Conservation (phyloP, 108 stramenopile genomes). For the Cyclotella sp. region DNA sequence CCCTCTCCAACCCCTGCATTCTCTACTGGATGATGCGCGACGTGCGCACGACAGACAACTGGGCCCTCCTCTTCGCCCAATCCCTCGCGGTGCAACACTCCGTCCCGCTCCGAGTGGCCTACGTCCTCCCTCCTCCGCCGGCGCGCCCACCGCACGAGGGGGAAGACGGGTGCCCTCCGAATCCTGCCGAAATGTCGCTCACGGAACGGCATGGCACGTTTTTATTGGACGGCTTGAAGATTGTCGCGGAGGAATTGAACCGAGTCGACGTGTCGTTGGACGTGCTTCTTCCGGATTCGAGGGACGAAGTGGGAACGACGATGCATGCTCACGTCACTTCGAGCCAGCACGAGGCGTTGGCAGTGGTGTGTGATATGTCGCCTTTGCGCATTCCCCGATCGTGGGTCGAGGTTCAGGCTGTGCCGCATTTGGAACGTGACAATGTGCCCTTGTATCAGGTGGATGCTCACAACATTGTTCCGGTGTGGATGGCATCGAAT, state of each 20-base stretch:
- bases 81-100: constrained; percentile 60
- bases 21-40: constrained; percentile 99
- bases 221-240: constrained; percentile 84
- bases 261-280: constrained; percentile 82
- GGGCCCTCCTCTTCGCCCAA: constrained; percentile 90
- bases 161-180: constrained; percentile 44
- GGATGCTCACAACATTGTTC: constrained; percentile 99
- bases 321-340: constrained; percentile 36
- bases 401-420: constrained; percentile 73
- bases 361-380: constrained; percentile 90
- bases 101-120: constrained; percentile 82
- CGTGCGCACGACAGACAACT: constrained; percentile 94
- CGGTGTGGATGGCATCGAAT: constrained; percentile 92
- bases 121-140: constrained; percentile 69
- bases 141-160: constrained; percentile 22
- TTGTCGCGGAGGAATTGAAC: constrained; percentile 75
- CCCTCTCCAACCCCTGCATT: constrained; percentile 51
- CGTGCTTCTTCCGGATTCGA: constrained; percentile 62
- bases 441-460: constrained; percentile 87
- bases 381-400: constrained; percentile 79
- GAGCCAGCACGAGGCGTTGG: constrained; percentile 55
- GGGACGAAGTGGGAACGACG: constrained; percentile 50
- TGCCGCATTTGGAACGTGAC: constrained; percentile 46
- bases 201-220: constrained; percentile 91
- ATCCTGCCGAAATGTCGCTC: constrained; percentile 53